These are phyloP conservation scores for Erigeron canadensis DNA, from an alignment of 129 eudicot genomes.

Conservation along the genomic window DNA sequence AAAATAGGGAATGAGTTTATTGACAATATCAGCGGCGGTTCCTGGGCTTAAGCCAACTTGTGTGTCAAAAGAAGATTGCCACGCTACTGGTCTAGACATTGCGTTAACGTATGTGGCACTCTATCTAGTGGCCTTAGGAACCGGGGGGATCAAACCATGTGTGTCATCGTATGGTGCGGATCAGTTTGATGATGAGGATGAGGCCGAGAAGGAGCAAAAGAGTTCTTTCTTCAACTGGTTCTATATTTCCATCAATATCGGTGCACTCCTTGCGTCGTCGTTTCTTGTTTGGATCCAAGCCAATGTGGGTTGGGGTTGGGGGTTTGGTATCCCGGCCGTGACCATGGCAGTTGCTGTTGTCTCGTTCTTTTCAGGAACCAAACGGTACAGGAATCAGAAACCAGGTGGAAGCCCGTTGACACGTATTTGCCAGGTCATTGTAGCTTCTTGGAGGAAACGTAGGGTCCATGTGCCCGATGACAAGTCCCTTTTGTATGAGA, in stretches of 20 bases:
- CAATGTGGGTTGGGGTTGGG: slow-evolving; percentile 82
- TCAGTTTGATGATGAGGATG: slow-evolving; percentile 74
- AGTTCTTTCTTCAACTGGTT: slow-evolving; percentile 88
- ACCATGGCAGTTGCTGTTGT: slow-evolving; percentile 71
- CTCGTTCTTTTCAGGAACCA: slow-evolving; percentile 72
- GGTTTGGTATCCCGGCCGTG: slow-evolving; percentile 79
- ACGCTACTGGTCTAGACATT: slow-evolving; percentile 33
- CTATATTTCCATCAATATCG: slow-evolving; percentile 72
- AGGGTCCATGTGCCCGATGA: slow-evolving; percentile 51
- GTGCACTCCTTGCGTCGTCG: slow-evolving; percentile 64
- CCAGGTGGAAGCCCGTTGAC: slow-evolving; percentile 87
- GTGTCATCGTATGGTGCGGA: slow-evolving; percentile 87
- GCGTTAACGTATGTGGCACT: slow-evolving; percentile 52
- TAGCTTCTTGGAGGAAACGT: slow-evolving; percentile 55
- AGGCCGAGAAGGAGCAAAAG: slow-evolving; percentile 59
- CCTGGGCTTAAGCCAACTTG: slow-evolving; percentile 58
- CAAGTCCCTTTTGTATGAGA: slow-evolving; percentile 43
- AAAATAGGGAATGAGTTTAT: slow-evolving; percentile 82
- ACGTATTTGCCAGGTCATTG: slow-evolving; percentile 65
- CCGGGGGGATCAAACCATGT: slow-evolving; percentile 86
- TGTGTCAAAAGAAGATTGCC: slow-evolving; percentile 40
- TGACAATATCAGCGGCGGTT: slow-evolving; percentile 67
- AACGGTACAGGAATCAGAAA: slow-evolving; percentile 59
- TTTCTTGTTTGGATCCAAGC: slow-evolving; percentile 69
- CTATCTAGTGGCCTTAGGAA: slow-evolving; percentile 72